Conservation (phyloP, 768 basidiomycete species). For the Leccinum arenicola region DNA sequence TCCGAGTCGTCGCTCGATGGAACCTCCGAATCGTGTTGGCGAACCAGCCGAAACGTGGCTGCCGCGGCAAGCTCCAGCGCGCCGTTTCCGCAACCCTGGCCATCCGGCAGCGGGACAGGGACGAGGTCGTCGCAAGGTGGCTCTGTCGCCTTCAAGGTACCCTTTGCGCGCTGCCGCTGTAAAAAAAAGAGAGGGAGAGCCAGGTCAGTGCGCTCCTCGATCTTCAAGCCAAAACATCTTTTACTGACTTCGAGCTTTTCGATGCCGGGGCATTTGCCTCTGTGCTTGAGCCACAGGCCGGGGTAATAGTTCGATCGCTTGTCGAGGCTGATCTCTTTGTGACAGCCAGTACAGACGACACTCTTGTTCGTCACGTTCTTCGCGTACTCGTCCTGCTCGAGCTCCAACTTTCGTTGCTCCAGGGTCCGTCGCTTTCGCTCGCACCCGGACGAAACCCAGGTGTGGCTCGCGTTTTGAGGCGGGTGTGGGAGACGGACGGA, state of each 20-base stretch:
- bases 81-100: constrained; percentile 3
- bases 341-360: constrained; percentile 30
- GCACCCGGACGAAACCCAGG: constrained; percentile 18
- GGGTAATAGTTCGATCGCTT: constrained; percentile 35
- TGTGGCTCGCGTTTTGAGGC: background rate
- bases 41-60: background rate
- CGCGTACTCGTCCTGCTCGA: constrained; percentile 31
- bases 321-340: constrained; percentile 33
- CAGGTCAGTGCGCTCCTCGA: constrained; percentile 10
- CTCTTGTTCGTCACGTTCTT: constrained; percentile 23
- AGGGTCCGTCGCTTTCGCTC: constrained; percentile 30
- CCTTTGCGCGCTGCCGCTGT: constrained; percentile 9
- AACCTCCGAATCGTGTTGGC: constrained; percentile 3
- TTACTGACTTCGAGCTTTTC: constrained; percentile 26
- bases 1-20: constrained; percentile 18
- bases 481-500: background rate
- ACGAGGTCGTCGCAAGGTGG: background rate
- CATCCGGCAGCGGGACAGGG: background rate
- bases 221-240: background rate
- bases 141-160: background rate
- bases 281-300: constrained; percentile 35
- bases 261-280: constrained; percentile 26
- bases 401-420: constrained; percentile 24
- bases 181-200: background rate
- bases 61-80: constrained; percentile 1